Base-by-base conservation (phyloP, 2,329 filamentous ascomycete species). In the Aspergillus uvarum region DNA sequence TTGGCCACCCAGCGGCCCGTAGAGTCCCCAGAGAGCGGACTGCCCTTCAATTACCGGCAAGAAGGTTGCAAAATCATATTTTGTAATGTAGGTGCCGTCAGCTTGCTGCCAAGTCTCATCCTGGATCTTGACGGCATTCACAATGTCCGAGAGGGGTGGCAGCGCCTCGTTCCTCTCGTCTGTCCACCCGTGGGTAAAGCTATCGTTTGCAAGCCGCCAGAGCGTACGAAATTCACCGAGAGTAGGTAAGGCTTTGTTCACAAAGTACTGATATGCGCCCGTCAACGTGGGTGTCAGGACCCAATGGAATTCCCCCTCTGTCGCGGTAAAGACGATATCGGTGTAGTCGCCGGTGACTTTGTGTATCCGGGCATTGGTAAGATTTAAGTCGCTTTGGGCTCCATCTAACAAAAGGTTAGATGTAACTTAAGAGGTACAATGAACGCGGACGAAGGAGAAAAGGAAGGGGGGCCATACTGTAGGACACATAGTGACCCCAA, bases 231-330 rank as follows among this genome's bases (percentile, higher is more conserved):
- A 82, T 61, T 83, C 80, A 52, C 81, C 80, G 6, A 83, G 73
- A 0, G 71, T 73, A 1, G 82, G 80, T 4, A 83, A 70, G 3
- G 74, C 78, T 54, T 72, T 79, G 65, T 84, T 83, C 59, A 83
- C 79, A 54, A 83, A 81, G 70, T 84, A 84, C 58, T 83, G 82
- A 64, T 84, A 83, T n/a, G 82, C 80, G n/a, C 82, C 82, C 2
- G 78, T 71, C 1, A 83, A 76, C 16, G 77, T 76, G 2, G 79
- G 74, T 62, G 79, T 77, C 58, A 84, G 80, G 11, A 84, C 78
- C 81, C 81, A 84, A 61, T 84, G 81, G 58, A 83, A 76, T 56
- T 83, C 81, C 6, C 79, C 81, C 64, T 81, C 80, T 1, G 60
- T 67, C 0, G 81, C 77, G 2, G 71, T 76, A 67, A 83, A 83